Percentiles rank a stretch among this genome's conserved stretches.
These are phyloP conservation scores for Lignosus rhinocerotis DNA, from an alignment of 1,284 basidiomycete genomes.

Conservation along the genomic window DNA sequence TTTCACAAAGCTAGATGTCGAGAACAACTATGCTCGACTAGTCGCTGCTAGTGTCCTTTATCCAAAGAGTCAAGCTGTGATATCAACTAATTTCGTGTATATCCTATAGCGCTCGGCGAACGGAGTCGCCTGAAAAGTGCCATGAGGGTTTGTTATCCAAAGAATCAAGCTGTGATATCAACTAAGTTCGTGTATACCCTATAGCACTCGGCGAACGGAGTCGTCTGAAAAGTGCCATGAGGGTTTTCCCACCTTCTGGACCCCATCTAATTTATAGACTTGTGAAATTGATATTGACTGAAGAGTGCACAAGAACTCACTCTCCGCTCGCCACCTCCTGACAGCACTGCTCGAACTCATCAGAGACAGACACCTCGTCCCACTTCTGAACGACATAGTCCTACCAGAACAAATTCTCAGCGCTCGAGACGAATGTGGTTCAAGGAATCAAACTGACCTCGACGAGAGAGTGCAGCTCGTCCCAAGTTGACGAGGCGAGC, in stretches of 20 bases:
- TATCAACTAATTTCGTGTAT: constrained; percentile 17
- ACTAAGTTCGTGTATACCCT: constrained; percentile 23
- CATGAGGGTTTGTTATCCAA: constrained; percentile 46
- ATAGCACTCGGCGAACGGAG: constrained; percentile 52
- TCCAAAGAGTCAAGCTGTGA: too few relatives aligned
- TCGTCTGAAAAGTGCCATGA: constrained; percentile 64
- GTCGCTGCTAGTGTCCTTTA: too few relatives aligned
- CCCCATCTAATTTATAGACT: constrained; percentile 54
- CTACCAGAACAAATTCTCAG: constrained; percentile 30
- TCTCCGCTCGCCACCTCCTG: constrained; percentile 70
- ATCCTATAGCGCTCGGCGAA: constrained; percentile 43
- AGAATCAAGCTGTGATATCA: neutral
- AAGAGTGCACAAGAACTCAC: constrained; percentile 41
- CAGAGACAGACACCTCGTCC: constrained; percentile 63
- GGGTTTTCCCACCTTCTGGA: constrained; percentile 62
- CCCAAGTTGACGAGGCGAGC: constrained; percentile 66
- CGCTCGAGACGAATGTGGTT: neutral
- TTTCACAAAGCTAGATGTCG: too few relatives aligned
- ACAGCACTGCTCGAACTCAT: constrained; percentile 69
- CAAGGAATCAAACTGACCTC: constrained; percentile 43
- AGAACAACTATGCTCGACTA: too few relatives aligned
- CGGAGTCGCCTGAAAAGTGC: constrained; percentile 63
- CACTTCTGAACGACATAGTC: constrained; percentile 71
- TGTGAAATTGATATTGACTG: constrained; percentile 13
- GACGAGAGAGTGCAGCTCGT: constrained; percentile 60